These are phyloP conservation scores for Citrullus mucosospermus DNA, from an alignment of 306 rosid species.

Conservation along the genomic window DNA sequence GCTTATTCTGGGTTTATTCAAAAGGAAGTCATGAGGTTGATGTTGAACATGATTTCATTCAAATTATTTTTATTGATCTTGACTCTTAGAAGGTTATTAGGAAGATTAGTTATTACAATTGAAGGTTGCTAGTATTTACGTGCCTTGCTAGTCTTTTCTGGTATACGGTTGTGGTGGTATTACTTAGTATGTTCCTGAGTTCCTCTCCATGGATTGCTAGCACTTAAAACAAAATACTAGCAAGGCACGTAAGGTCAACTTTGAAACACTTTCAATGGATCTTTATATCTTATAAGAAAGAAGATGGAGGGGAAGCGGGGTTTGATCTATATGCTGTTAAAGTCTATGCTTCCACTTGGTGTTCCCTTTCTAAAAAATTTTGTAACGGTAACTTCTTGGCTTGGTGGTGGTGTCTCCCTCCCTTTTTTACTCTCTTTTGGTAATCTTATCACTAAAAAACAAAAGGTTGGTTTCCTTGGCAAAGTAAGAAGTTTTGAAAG, in stretches of 20 bases:
- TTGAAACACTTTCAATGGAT: not conserved
- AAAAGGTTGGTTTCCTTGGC: not conserved
- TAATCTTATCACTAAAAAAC: not conserved
- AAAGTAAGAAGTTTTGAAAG: not conserved
- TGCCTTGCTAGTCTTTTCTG: not conserved
- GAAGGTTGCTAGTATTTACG: not conserved
- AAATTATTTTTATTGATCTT: not conserved
- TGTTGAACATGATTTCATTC: not conserved
- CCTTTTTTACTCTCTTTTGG: not conserved
- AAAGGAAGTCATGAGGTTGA: not conserved
- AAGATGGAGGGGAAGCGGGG: not conserved
- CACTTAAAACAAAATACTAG: not conserved
- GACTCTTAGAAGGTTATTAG: not conserved
- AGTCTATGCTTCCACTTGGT: not conserved
- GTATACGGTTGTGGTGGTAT: not conserved
- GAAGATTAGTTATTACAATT: not conserved
- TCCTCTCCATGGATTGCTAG: not conserved
- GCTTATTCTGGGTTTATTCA: not conserved
- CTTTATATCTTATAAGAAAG: not conserved
- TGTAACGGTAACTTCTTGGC: not conserved
- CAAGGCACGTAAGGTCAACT: not conserved
- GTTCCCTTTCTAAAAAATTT: not conserved
- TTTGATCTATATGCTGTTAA: not conserved
- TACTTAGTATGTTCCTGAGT: not conserved
- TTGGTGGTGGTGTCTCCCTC: not conserved